Evolutionary conservation across 2,329 filamentous ascomycete genomes (phyloP), one percentile per base, ranked within the genome.

Genomic region (Aspergillus sp.): DNA sequence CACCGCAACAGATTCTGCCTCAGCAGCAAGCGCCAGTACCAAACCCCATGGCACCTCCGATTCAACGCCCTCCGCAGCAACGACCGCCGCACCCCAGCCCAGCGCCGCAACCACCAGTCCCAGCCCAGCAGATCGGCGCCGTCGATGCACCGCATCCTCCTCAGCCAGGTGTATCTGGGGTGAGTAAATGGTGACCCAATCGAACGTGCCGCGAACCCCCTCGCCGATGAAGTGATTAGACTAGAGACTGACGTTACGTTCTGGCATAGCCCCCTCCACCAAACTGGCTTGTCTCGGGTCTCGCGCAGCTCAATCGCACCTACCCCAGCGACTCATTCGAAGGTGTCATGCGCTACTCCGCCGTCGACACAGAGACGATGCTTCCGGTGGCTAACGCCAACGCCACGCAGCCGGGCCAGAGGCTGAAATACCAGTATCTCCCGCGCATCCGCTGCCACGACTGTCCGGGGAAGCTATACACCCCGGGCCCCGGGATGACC

Each of bases 381-480:
- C 63, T 73, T 13, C 75, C 78, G 14, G 70, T 82, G 31, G 66
- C 77, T 24, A 62, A 64, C 16, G 61, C 68, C 55, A 5, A 22
- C 10, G 49, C 70, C 58, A 39, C 58, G 52, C 11, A 63, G 72
- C 6, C 79, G 72, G 33, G 67, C 71, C 39, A 74, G 31, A 61
- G 81, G 40, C 67, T 85, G 40, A 83, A 81, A 49, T 85, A 81
- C 47, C 82, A 83, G 61, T 96, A 82, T 61, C 69, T 94, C 30
- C 91, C 91, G 6, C 74, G 91, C 31, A 95, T 98, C 42, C 74
- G 85, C 37, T 98, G 91, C 57, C 75, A 81, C 29, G 91, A 98
- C 58, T 96, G 91, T 55, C 85, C 86, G 0, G 86, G 85, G 17
- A 96, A 95, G 60, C 68, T 94, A 8, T 98, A 98, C 60, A 94